These are phyloP conservation scores for Vitis amurensis DNA, from an alignment of 164 flowering plant genomes.

Conservation along the genomic window DNA sequence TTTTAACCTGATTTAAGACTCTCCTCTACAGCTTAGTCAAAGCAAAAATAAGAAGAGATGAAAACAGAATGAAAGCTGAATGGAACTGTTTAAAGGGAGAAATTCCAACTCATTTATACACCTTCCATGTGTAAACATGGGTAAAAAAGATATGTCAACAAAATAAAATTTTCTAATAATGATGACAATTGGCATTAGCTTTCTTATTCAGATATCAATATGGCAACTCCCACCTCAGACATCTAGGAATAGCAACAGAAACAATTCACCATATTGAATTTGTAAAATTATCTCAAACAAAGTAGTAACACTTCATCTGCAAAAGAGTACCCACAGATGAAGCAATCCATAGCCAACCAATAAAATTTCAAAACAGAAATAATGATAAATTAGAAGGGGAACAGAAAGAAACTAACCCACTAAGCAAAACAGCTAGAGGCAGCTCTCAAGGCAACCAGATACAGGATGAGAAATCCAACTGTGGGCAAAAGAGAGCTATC, in stretches of 20 bases:
- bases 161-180: not conserved
- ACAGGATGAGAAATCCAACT: slow-evolving; percentile 1
- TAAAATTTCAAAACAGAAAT: not conserved
- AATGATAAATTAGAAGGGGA: not conserved
- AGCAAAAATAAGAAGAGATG: not conserved
- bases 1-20: no score
- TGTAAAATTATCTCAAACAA: not conserved
- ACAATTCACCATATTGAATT: not conserved
- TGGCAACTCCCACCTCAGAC: no score
- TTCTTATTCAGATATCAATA: no score
- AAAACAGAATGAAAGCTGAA: not conserved
- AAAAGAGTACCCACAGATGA: not conserved
- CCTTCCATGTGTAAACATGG: not conserved
- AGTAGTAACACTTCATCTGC: not conserved
- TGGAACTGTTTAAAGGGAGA: not conserved
- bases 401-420: not conserved
- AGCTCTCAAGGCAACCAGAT: slow-evolving; percentile 11
- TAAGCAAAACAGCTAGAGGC: not conserved
- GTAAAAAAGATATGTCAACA: not conserved
- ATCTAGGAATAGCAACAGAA: not conserved
- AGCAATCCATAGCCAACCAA: slow-evolving; percentile 12
- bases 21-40: no score
- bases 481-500: slow-evolving; percentile 5
- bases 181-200: not conserved
- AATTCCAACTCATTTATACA: not conserved